Base-by-base conservation (phyloP, 768 basidiomycete genomes). In the Amanita muscaria region DNA sequence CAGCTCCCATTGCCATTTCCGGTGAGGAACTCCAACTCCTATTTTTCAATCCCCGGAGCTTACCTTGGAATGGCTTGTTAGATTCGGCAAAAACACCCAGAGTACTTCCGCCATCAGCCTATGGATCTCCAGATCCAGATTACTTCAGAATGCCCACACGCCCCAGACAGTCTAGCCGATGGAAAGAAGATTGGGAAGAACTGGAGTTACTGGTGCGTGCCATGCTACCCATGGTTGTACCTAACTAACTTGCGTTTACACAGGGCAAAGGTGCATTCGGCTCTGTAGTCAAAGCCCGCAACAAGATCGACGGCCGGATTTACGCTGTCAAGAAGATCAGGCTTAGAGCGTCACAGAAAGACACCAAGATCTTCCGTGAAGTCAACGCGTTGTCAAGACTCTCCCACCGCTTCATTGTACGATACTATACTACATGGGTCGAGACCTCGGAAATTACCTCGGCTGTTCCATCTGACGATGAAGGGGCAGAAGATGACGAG, bases 171-270 rank as follows among this genome's bases (percentile, higher is more conserved):
- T 60, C 73, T 2, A 92, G 89, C 54, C 66, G 92, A 47, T 97
- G 90, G 79, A 86, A 88, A 54, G 83, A 88, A 43, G 92, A 97
- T 53, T 97, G 88, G 80, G 89, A 93, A 56, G 91, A 94, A 58
- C 65, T 96, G 7, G 92, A 94, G 57, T 68, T 90, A 24, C 56
- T 94, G 55, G 89, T 82, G 55, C 27, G 71, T 54, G 15, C 18
- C 25, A 7, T 34, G 14, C 12, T 21, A 46, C 22, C 37, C 44
- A 16, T 10, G 4, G 4, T 42, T 31, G 36, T 5, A 21, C 19
- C 10, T 14, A 30, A 5, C 33, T 34, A 12, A 34, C n/a, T 5
- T 34, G 33, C 12, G 7, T 5, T 12, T 7, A 34, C 21, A 5
- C 49, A 90, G 86, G 91, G 91, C 0, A 83, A 83, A 57, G 92